phyloP scores from a whole-genome alignment of 441 rosid species.

The Francoa sonchifolia region DNA sequence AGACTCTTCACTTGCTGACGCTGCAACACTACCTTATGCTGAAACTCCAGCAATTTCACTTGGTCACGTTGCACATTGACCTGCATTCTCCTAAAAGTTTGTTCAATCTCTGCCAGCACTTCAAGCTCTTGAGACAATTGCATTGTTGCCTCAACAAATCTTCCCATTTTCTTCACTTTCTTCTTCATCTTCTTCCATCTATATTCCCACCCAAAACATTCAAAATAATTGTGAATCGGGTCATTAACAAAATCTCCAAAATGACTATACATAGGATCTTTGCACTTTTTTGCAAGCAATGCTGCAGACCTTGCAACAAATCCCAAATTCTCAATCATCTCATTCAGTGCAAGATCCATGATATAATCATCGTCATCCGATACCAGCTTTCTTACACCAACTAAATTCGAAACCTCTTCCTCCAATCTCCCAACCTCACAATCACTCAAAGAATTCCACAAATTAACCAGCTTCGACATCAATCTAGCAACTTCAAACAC shows the following conservation, averaged over 20 bases:
- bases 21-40: conserved; percentile 39
- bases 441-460: conserved; percentile 44
- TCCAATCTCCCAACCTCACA: conserved; percentile 27
- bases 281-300: conserved; percentile 36
- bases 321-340: conserved; percentile 40
- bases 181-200: conserved; percentile 56
- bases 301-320: conserved; percentile 33
- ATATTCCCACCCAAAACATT: conserved; percentile 50
- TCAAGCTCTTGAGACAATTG: conserved; percentile 49
- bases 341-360: conserved; percentile 47
- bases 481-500: conserved; percentile 46
- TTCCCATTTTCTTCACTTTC: conserved; percentile 56
- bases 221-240: conserved; percentile 23
- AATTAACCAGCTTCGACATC: conserved; percentile 38
- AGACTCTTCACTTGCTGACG: conserved; percentile 42
- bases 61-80: conserved; percentile 23
- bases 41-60: conserved; percentile 36
- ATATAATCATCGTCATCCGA: conserved; percentile 32
- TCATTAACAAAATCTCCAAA: conserved; percentile 36
- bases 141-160: conserved; percentile 29
- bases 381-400: conserved; percentile 37
- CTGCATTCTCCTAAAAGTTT: conserved; percentile 42
- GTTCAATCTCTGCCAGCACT: conserved; percentile 55
- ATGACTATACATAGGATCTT: conserved; percentile 28
- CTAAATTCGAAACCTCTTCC: conserved; percentile 30